Base-by-base conservation (phyloP, 2,329 filamentous ascomycete genomes). In the Conoideocrella luteorostrata region DNA sequence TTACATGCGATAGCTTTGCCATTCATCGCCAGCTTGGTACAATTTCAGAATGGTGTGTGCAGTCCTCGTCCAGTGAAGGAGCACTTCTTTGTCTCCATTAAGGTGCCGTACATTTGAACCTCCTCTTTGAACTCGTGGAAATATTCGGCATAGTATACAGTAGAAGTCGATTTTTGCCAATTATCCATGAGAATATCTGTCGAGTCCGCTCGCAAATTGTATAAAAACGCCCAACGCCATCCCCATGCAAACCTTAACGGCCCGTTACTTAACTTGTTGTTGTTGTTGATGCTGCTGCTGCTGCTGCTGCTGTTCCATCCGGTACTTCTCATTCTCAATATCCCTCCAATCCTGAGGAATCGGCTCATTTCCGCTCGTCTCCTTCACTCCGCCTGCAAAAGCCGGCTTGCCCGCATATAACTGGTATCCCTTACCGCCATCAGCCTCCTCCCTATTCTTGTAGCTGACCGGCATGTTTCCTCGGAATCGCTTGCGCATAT, bases 401-500 rank as follows among this genome's bases (percentile, higher is more conserved):
- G 84, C 85, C 36, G 81, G 75, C 58, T 80, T 80, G 24, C 88
- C 88, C 13, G 82, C 87, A 63, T 95, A 95, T 52, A 95, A 65
- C 69, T 93, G 83, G 59, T 82, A 78, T 4, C 77, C 75, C 43
- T 71, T 67, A 49, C 71, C 72, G 10, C 70, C 69, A 53, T 87
- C 82, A 45, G 49, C 64, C 41, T 54, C 50, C 59, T 81, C 74
- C 55, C 81, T 68, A 47, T 72, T 67, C 58, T 70, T 73, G 52
- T 84, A 78, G 20, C 80, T 74, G 52, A 95, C 82, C 43, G 93
- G 89, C 63, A 88, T 80, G 70, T 97, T 97, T 46, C 93, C 93
- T 44, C 93, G 80, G 68, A 98, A 97, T 26, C 93, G 85, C 71
- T 97, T 97, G 64, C 93, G 87, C 93, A 98, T 98, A 65, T 98